These are phyloP conservation scores for Hypsizygus marmoreus DNA, from an alignment of 768 basidiomycete species.

Conservation along the genomic window DNA sequence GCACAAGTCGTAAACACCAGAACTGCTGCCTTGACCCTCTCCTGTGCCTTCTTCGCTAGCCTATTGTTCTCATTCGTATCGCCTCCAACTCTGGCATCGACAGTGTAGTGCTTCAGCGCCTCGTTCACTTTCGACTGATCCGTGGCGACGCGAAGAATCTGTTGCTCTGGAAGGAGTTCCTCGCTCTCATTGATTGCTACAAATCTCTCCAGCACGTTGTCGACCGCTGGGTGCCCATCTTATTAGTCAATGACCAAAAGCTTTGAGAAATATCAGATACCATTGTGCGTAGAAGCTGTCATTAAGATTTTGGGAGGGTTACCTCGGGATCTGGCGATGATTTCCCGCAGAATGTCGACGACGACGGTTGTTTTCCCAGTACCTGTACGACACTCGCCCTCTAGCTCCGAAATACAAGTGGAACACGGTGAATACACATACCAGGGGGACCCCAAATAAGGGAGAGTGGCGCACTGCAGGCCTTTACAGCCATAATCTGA, in stretches of 20 bases:
- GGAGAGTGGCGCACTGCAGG: conserved; percentile 45
- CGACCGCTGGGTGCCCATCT: conserved; percentile 60
- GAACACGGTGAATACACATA: conserved; percentile 16
- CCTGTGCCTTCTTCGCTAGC: conserved; percentile 58
- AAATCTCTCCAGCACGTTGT: conserved; percentile 70
- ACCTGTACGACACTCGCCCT: too few species aligned
- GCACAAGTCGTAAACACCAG: conserved; percentile 71
- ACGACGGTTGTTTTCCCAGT: conserved; percentile 76
- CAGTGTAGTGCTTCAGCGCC: conserved; percentile 55
- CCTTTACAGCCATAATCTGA: conserved; percentile 51
- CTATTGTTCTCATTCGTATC: conserved; percentile 61
- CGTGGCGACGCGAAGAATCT: conserved; percentile 69
- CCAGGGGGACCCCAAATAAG: conserved; percentile 76
- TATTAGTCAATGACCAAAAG: too few species aligned
- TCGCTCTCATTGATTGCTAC: conserved; percentile 44
- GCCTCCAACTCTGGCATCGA: conserved; percentile 66
- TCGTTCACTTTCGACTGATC: conserved; percentile 65
- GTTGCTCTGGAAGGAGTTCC: conserved; percentile 49
- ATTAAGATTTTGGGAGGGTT: conserved; percentile 55
- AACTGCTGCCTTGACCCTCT: conserved; percentile 54
- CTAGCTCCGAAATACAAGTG: not conserved
- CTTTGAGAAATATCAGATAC: too few species aligned
- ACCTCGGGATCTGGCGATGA: conserved; percentile 32
- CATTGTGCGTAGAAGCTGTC: conserved; percentile 74
- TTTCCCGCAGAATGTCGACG: conserved; percentile 53